Evolutionary conservation across 2,329 filamentous ascomycete species (phyloP).

Genomic region (Colletotrichum sp.): DNA sequence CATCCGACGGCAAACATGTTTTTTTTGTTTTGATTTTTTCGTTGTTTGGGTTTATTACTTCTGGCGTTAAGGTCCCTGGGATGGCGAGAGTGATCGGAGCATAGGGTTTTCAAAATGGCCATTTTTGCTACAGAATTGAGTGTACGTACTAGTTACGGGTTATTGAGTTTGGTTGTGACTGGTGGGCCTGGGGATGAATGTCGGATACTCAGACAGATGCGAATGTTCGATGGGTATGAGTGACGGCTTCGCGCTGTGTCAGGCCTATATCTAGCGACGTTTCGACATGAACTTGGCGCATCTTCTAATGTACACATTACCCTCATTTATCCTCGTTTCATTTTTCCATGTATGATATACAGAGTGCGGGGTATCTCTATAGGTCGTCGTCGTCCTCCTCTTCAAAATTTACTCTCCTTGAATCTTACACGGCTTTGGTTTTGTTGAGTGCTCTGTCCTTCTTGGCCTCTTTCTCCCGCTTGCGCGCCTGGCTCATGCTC

Average conservation of each 20-base stretch:
- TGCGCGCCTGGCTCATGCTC: conserved; percentile 73
- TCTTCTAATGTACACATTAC: conserved; percentile 9
- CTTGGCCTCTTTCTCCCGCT: conserved; percentile 65
- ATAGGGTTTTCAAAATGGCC: neutral
- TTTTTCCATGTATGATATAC: conserved; percentile 11
- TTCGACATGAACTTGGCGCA: neutral
- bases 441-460: conserved; percentile 37
- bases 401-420: neutral
- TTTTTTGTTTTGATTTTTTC: neutral
- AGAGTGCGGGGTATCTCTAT: conserved; percentile 17
- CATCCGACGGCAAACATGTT: neutral
- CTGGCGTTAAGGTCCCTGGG: conserved; percentile 1
- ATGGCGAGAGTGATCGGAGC: neutral
- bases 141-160: neutral
- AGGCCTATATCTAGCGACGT: neutral
- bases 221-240: neutral
- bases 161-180: neutral
- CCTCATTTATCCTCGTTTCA: neutral
- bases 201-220: neutral
- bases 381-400: neutral
- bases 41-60: neutral
- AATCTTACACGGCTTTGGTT: conserved; percentile 1
- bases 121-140: neutral
- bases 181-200: neutral
- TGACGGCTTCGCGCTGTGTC: neutral